Percentiles rank a stretch among this genome's conserved stretches.
These are phyloP conservation scores for Ceratonia siliqua DNA, from an alignment of 306 rosid genomes.

Conservation along the genomic window DNA sequence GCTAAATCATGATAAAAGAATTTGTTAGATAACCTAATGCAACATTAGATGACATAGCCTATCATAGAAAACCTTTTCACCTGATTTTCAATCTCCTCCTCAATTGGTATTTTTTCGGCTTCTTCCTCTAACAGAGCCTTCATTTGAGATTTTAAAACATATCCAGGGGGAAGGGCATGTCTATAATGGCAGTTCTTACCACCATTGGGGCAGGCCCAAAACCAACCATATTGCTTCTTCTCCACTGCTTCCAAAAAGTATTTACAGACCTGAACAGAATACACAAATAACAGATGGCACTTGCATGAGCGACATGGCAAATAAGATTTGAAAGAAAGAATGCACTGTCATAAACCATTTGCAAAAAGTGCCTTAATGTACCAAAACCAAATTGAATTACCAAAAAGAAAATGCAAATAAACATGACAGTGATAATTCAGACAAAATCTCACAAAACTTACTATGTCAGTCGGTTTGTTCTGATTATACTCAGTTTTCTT, in stretches of 20 bases:
- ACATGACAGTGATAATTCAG: background rate
- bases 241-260: constrained; percentile 84
- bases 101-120: constrained; percentile 65
- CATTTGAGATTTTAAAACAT: constrained; percentile 94
- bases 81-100: constrained; percentile 96
- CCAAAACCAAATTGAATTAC: constrained; percentile 8
- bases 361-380: background rate
- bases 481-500: constrained; percentile 80
- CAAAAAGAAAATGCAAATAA: background rate
- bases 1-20: constrained; percentile 47
- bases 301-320: background rate
- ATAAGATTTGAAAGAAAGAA: constrained; percentile 13
- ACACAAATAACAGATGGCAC: constrained; percentile 4
- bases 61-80: constrained; percentile 35
- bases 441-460: constrained; percentile 41
- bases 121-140: constrained; percentile 90
- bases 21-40: constrained; percentile 28
- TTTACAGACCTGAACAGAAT: constrained; percentile 50
- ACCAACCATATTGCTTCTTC: constrained; percentile 98
- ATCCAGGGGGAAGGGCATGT: constrained; percentile 98
- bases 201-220: constrained; percentile 93
- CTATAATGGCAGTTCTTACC: constrained; percentile 90
- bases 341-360: constrained; percentile 9
- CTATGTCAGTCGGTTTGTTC: constrained; percentile 97
- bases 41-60: constrained; percentile 14